phyloP scores from a whole-genome alignment of 768 basidiomycete species.

The Termitomyces sp. region DNA sequence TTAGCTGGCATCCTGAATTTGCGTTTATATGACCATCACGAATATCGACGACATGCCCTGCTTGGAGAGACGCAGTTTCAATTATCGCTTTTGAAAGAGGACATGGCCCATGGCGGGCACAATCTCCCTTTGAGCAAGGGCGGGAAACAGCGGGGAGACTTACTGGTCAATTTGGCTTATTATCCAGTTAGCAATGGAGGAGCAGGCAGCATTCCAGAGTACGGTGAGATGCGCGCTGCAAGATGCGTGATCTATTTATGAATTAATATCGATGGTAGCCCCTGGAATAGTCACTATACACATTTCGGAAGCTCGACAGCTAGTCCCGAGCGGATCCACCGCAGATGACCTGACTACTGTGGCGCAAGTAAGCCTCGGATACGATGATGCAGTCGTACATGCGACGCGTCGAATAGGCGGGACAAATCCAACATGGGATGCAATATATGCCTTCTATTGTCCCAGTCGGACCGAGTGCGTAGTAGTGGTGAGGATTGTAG shows the following conservation, averaged over 20 bases:
- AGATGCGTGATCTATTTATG: background rate
- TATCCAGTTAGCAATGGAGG: background rate
- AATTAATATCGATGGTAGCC: background rate
- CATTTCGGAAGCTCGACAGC: constrained; percentile 6
- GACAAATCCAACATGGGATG: constrained; percentile 8
- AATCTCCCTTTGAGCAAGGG: constrained; percentile 5
- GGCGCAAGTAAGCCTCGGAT: constrained; percentile 9
- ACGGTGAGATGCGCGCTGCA: background rate
- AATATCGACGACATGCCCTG: constrained; percentile 9
- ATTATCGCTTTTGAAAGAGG: constrained; percentile 5
- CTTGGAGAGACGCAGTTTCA: constrained; percentile 7
- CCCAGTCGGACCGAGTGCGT: constrained; percentile 3
- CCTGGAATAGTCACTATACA: constrained; percentile 9
- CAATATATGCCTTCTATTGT: constrained; percentile 6
- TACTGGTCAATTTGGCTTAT: constrained; percentile 8
- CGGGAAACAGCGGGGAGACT: constrained; percentile 9
- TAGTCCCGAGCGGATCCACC: background rate
- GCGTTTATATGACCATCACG: constrained; percentile 10
- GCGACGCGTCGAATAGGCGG: background rate
- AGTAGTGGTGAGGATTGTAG: constrained; percentile 6
- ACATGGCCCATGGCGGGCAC: constrained; percentile 5
- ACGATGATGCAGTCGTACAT: constrained; percentile 4
- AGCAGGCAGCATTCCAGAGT: background rate
- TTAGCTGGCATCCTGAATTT: constrained; percentile 7
- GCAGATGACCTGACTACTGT: background rate